Percentiles rank a stretch among this genome's conserved stretches.
Evolutionary conservation across 1,139 yeast species (phyloP).

Genomic region (Suhomyces atakaporum): DNA sequence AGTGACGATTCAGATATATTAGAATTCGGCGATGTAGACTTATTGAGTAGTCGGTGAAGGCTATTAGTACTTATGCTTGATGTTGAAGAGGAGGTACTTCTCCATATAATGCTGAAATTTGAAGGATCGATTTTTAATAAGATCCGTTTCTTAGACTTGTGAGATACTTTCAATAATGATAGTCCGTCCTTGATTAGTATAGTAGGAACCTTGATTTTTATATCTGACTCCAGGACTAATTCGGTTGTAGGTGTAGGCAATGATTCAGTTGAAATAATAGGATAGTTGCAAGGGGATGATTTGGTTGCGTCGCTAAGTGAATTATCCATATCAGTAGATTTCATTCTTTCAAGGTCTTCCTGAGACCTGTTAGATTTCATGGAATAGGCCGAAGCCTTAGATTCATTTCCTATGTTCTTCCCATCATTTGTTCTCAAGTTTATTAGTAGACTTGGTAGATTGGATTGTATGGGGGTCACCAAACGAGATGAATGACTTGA

Average conservation of each 20-base stretch:
- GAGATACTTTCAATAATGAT: slow-evolving; percentile 64
- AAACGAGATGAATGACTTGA: neutral
- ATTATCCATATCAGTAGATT: neutral
- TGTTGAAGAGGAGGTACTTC: slow-evolving; percentile 19
- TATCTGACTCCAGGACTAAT: neutral
- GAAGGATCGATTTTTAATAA: slow-evolving; percentile 35
- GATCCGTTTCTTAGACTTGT: slow-evolving; percentile 60
- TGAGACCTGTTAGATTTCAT: slow-evolving; percentile 2
- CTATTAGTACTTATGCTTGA: slow-evolving; percentile 19
- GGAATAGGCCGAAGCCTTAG: neutral
- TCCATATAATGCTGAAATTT: slow-evolving; percentile 51
- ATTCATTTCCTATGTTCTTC: slow-evolving; percentile 3
- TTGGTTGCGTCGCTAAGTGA: no score
- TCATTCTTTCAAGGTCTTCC: slow-evolving; percentile 2
- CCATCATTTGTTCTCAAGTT: slow-evolving; percentile 28
- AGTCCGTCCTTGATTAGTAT: slow-evolving; percentile 44
- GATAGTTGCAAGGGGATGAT: no score
- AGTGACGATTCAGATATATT: slow-evolving; percentile 19
- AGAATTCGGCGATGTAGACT: neutral
- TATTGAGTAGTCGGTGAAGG: slow-evolving; percentile 14
- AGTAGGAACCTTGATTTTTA: slow-evolving; percentile 5
- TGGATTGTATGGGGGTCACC: slow-evolving; percentile 29
- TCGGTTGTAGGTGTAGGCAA: no score
- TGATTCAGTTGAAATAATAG: no score
- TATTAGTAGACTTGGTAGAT: slow-evolving; percentile 24